Base-by-base conservation (phyloP, 768 basidiomycete species). In the Mycena rebaudengoi region DNA sequence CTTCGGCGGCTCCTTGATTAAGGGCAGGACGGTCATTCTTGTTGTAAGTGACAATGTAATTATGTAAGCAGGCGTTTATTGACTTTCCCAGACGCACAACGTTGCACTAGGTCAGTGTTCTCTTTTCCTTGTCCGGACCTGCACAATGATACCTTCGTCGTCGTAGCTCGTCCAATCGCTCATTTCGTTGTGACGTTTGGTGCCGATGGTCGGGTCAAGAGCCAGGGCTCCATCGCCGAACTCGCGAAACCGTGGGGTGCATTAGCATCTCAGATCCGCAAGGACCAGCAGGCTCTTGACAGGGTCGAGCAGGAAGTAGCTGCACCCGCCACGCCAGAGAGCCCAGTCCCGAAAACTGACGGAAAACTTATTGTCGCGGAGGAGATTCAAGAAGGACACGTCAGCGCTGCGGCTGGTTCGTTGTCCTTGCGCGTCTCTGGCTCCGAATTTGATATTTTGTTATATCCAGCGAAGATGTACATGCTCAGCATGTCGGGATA, bases 321-420 rank as follows among this genome's bases (percentile, higher is more conserved):
- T 44, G 11, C 62, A 11, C 59, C 68, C 37, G 35, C 67, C 4
- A 65, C 70, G 10, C 65, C 50, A 5, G 69, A 64, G 14, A 69
- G 64, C 16, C 30, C 45, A 12, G n/a, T n/a, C n/a, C 64, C 69
- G 20, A 72, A 74, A 52, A 70, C 68, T 23, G 79, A 80, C 39
- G 88, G 88, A 2, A 88, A 89, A 68, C 79, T 91, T 13, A 83
- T 90, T 46, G 73, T 88, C 5, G 83, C 82, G 0, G 90, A 91
- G 70, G 90, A 91, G 68, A 81, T 89, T 37, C 82, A 76, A 4
- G 76, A 82, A 37, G 89, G 89, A 0, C 86, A 84, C 57, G 82
- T 91, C 26, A 82, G n/a, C n/a, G 83, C 39, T 86, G 84, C 83
- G 44, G 32, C 4, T 52, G 62, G 25, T 35, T 84, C 18, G n/a